Evolutionary conservation across 1,284 basidiomycete species (phyloP).

Genomic region (Papiliotrema nemorosa): DNA sequence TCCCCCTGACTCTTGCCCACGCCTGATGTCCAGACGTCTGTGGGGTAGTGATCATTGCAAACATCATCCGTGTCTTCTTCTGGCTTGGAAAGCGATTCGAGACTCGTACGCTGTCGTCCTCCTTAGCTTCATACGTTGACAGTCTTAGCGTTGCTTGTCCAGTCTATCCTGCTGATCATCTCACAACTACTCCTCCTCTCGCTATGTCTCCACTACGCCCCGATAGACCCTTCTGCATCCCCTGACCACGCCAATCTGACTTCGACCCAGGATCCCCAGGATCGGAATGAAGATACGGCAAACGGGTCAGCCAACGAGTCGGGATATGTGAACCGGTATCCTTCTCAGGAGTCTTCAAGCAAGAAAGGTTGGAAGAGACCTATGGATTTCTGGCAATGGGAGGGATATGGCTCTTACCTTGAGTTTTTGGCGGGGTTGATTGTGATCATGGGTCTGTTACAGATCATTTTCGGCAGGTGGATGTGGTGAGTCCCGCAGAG

Average conservation of each 20-base stretch:
- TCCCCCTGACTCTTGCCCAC: not conserved
- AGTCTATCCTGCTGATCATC: slow-evolving; percentile 52
- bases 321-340: slow-evolving; percentile 1
- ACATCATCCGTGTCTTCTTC: slow-evolving; percentile 51
- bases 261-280: not conserved
- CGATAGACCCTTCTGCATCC: slow-evolving; percentile 6
- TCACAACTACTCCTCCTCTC: slow-evolving; percentile 53
- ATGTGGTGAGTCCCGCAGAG: slow-evolving; percentile 28
- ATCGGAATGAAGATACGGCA: not conserved
- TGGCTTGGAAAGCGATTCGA: slow-evolving; percentile 55
- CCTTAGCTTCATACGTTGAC: not conserved
- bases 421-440: slow-evolving; percentile 52
- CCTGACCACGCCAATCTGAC: slow-evolving; percentile 21
- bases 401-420: slow-evolving; percentile 49
- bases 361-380: slow-evolving; percentile 29
- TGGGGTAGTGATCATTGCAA: slow-evolving; percentile 48
- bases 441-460: slow-evolving; percentile 42
- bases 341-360: not conserved
- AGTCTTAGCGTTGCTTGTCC: slow-evolving; percentile 47
- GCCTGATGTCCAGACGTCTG: slow-evolving; percentile 36
- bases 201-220: slow-evolving; percentile 52
- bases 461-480: slow-evolving; percentile 41
- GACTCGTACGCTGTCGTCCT: slow-evolving; percentile 30
- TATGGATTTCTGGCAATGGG: slow-evolving; percentile 53
- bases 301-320: not conserved